These are phyloP conservation scores for Rhizophagus prolifer DNA, from an alignment of 192 early-diverging fungal species.

Conservation along the genomic window DNA sequence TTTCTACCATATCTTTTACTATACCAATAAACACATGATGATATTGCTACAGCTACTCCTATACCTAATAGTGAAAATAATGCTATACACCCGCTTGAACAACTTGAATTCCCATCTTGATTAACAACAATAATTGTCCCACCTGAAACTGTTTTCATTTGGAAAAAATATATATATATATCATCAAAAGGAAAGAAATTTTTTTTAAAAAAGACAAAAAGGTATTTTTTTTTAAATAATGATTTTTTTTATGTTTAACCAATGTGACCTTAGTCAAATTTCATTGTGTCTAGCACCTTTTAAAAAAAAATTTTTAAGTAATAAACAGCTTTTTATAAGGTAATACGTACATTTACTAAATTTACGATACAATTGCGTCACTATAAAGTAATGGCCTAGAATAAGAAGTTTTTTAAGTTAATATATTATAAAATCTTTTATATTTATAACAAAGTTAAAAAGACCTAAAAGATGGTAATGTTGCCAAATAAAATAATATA, in stretches of 20 bases:
- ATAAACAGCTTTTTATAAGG: not conserved
- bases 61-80: not conserved
- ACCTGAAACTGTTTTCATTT: not conserved
- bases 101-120: not conserved
- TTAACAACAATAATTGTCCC: not conserved
- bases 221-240: not conserved
- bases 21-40: not conserved
- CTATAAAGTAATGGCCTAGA: too few species aligned
- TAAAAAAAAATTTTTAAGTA: too few species aligned
- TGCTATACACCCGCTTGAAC: not conserved
- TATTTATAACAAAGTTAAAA: too few species aligned
- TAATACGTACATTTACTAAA: not conserved
- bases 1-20: not conserved
- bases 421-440: too few species aligned
- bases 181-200: not conserved
- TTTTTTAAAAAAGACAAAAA: not conserved
- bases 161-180: not conserved
- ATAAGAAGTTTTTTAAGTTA: too few species aligned
- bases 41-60: not conserved
- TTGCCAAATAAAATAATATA: too few species aligned
- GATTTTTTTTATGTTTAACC: not conserved
- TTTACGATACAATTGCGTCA: too few species aligned
- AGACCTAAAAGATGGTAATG: too few species aligned
- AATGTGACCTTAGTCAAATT: not conserved
- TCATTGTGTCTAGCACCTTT: not conserved